Conservation (phyloP, 441 rosid species). For the Erodium texanum region DNA sequence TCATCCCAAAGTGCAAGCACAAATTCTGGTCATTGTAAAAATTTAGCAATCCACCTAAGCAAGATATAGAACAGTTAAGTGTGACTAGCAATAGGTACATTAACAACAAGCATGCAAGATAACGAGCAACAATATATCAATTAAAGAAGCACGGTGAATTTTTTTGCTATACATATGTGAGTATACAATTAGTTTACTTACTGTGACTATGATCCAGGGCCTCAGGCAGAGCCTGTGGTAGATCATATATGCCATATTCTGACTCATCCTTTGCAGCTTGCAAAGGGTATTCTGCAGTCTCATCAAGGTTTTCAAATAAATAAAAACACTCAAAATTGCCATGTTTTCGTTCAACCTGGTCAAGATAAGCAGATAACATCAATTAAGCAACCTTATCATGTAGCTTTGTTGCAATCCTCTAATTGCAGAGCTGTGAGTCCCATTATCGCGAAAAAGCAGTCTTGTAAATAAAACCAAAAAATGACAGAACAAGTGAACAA, state of each 20-base stretch:
- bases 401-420: neutral
- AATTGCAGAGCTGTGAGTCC: neutral
- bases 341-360: conserved; percentile 63
- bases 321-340: conserved; percentile 66
- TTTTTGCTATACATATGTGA: neutral
- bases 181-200: conserved; percentile 25
- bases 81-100: conserved; percentile 5
- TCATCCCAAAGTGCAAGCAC: conserved; percentile 50
- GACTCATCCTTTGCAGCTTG: conserved; percentile 26
- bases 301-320: conserved; percentile 56
- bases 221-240: conserved; percentile 62
- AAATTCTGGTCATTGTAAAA: conserved; percentile 38
- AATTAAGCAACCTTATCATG: conserved; percentile 6
- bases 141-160: conserved; percentile 9
- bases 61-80: conserved; percentile 4
- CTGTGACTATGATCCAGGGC: conserved; percentile 50
- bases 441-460: neutral
- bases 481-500: neutral
- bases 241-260: conserved; percentile 30
- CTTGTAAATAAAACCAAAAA: conserved; percentile 9
- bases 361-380: conserved; percentile 19
- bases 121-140: neutral
- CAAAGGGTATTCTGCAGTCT: conserved; percentile 27
- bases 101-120: neutral
- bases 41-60: conserved; percentile 43